These are phyloP conservation scores for Boeremia lycopersici DNA, from an alignment of 2,329 filamentous ascomycete species.

Conservation along the genomic window DNA sequence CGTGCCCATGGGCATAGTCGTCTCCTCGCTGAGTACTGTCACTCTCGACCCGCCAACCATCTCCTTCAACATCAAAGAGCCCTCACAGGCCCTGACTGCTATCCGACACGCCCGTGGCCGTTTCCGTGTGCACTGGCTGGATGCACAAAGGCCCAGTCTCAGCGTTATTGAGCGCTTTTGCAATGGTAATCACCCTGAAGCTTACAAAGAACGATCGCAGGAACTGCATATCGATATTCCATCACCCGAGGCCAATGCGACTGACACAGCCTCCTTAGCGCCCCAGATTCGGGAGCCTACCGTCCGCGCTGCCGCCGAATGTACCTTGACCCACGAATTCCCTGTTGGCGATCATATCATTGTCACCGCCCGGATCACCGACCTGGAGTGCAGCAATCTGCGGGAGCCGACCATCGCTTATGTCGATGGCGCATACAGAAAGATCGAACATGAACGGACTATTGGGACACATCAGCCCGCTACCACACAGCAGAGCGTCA, in stretches of 20 bases:
- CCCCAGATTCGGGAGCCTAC: conserved; percentile 22
- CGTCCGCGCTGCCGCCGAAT: conserved; percentile 42
- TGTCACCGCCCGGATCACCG: conserved; percentile 51
- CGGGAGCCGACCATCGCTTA: conserved; percentile 30
- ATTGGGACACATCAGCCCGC: background rate
- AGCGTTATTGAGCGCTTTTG: conserved; percentile 39
- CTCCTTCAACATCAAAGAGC: conserved; percentile 65
- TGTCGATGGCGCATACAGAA: conserved; percentile 34
- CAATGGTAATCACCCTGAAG: conserved; percentile 31
- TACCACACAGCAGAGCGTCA: background rate
- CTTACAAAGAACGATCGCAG: conserved; percentile 26
- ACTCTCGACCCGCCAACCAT: conserved; percentile 63
- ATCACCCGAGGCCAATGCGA: background rate
- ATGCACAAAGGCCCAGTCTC: conserved; percentile 34
- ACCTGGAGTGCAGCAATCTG: conserved; percentile 7
- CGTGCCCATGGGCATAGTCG: conserved; percentile 55
- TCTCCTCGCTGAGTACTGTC: conserved; percentile 67
- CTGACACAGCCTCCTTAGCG: conserved; percentile 15
- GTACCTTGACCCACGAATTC: conserved; percentile 45
- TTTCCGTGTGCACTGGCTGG: conserved; percentile 61
- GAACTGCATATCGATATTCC: conserved; percentile 17
- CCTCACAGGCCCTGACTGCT: conserved; percentile 62
- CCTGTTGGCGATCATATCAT: conserved; percentile 56
- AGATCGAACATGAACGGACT: background rate
- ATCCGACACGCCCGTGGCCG: conserved; percentile 50